A percentile compares a stretch with the other conserved stretches of the same genome.
Conservation (phyloP, 169 alveolate genomes). For the Neospora caninum region DNA sequence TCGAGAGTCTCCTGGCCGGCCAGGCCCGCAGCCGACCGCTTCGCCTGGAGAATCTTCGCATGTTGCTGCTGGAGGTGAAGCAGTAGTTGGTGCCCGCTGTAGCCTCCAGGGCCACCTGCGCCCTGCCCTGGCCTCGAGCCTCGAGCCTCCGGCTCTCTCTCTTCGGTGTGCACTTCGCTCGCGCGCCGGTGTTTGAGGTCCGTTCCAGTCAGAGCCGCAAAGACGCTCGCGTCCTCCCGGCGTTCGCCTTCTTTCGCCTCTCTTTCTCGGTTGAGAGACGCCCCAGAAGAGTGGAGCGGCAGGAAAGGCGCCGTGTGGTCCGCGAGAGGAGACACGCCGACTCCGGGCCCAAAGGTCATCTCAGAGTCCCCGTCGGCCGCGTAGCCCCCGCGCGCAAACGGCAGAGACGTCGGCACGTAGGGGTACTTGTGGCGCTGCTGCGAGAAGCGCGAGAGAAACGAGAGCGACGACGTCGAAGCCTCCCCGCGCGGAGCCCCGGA, state of each 20-base stretch:
- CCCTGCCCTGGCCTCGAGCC: background rate
- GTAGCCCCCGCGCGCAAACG: background rate
- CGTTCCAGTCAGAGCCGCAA: background rate
- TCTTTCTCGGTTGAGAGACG: background rate
- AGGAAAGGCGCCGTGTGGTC: background rate
- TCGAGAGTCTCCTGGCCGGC: background rate
- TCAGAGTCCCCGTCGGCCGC: conserved; percentile 16
- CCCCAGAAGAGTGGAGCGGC: background rate
- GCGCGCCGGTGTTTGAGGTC: background rate
- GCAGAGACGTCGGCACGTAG: background rate
- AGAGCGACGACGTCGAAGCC: background rate
- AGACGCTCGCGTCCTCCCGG: background rate
- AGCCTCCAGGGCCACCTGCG: background rate
- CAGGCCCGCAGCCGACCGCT: background rate
- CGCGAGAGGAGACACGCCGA: background rate
- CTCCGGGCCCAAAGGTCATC: conserved; percentile 24
- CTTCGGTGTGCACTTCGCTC: background rate
- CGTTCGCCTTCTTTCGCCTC: background rate
- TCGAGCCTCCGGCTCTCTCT: background rate
- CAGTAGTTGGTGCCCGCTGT: background rate
- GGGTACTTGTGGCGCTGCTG: background rate
- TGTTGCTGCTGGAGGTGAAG: background rate
- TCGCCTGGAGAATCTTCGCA: background rate
- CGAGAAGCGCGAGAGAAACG: background rate
- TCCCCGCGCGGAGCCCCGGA: too few species aligned